These are phyloP conservation scores for Calonectria naviculata DNA, from an alignment of 2,329 filamentous ascomycete genomes.

Conservation along the genomic window DNA sequence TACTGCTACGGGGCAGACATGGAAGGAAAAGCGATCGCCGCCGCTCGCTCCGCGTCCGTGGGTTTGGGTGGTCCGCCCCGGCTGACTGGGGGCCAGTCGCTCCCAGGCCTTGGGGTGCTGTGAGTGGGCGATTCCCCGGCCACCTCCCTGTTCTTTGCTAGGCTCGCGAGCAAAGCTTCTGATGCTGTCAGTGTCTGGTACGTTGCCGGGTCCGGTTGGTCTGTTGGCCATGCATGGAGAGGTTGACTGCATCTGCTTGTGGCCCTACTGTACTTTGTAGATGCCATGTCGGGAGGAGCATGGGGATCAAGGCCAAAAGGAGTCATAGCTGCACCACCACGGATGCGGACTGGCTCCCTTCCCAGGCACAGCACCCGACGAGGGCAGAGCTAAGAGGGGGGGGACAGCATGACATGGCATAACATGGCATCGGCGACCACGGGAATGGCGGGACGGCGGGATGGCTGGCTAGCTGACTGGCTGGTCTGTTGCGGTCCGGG, in stretches of 20 bases:
- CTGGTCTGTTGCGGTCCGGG: slow-evolving; percentile 7
- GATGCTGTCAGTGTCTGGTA: slow-evolving; percentile 16
- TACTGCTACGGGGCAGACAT: slow-evolving; percentile 25
- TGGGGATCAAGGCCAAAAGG: slow-evolving; percentile 13
- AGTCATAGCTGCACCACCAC: slow-evolving; percentile 15
- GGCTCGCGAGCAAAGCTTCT: slow-evolving; percentile 15
- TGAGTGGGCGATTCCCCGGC: slow-evolving; percentile 18
- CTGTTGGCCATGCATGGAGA: slow-evolving; percentile 14
- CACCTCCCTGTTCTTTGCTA: slow-evolving; percentile 11
- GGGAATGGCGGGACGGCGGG: slow-evolving; percentile 17
- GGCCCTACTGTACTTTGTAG: neutral
- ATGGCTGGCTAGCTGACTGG: slow-evolving; percentile 13
- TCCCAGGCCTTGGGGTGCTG: slow-evolving; percentile 24
- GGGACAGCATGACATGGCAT: slow-evolving; percentile 13
- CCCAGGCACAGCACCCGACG: slow-evolving; percentile 19
- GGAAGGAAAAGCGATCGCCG: slow-evolving; percentile 39
- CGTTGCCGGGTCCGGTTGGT: slow-evolving; percentile 16
- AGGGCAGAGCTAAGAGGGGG: slow-evolving; percentile 10
- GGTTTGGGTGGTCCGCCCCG: slow-evolving; percentile 42
- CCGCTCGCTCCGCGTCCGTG: slow-evolving; percentile 41
- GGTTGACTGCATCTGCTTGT: slow-evolving; percentile 9
- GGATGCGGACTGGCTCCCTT: slow-evolving; percentile 12
- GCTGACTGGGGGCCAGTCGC: slow-evolving; percentile 31
- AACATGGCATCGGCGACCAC: slow-evolving; percentile 14
- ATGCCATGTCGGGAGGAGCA: slow-evolving; percentile 12